Evolutionary conservation across 441 rosid genomes (phyloP), one percentile per base, ranked within the genome.

Genomic region (Eruca vesicaria): DNA sequence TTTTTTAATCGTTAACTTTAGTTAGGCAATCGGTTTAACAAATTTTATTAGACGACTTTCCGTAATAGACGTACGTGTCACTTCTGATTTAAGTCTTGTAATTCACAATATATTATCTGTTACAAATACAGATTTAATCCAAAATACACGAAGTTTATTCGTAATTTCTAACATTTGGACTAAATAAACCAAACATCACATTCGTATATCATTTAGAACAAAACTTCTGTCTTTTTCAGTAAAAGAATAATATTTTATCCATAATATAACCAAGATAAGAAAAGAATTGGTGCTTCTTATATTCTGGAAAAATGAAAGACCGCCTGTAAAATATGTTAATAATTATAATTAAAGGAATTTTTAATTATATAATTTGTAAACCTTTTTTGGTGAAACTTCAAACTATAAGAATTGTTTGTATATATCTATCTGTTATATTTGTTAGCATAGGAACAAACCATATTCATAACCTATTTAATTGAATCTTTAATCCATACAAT

Each of bases 171-270:
- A 48, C 55, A 21, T 48, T 48, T 48, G 21, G 53, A 48, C 21
- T 48, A 48, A 48, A 48, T 48, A 43, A n/a, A 31, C 9, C 21
- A 43, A 67, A 36, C 61, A 68, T 75, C 32, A 50, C 35, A 60
- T 57, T 53, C 61, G 2, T 12, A 5, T 3, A 21, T 31, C 59
- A 48, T 59, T 21, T 16, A 35, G 8, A 60, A 48, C 14, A 11
- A 26, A 16, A 50, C 5, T 48, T 35, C 3, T 52, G 78, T 61
- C 73, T 36, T 68, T 75, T 68, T 75, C 79, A 61, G 74, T 68
- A 33, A 32, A 66, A 57, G 78, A 61, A 68, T 61, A 60, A 50
- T 67, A 48, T 29, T 68, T 61, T 61, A 45, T 45, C 61, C 63
- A 12, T 9, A 68, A 12, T 9, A 68, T 36, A 68, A 61, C 16